Base-by-base conservation (phyloP, 768 basidiomycete species). In the Amanita exitialis region DNA sequence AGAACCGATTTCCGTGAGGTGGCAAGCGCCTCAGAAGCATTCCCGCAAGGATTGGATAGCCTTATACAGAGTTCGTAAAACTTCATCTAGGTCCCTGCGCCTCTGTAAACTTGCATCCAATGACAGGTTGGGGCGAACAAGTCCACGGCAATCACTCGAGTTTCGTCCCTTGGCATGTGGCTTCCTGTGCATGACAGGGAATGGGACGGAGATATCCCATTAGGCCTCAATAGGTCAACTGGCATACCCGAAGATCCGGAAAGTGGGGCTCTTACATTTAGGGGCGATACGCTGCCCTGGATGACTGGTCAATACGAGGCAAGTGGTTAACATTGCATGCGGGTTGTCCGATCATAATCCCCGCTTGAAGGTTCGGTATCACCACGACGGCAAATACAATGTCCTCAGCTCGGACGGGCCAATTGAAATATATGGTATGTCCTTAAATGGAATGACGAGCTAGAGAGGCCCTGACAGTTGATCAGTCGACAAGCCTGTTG, bases 1-100 rank as follows among this genome's bases (percentile, higher is more conserved):
- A 30, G 90, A 98, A 63, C 83, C 88, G 1, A 92, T 99, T 58
- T 74, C 66, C 2, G 75, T 99, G 42, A 77, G 78, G 43, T 98
- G 94, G 94, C 79, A 82, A 56, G 94, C 90, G 1, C 94, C 95
- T 1, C 67, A 71, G 32, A 77, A 80, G 49, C 95, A 97, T 62
- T 94, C 93, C 10, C 77, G 89, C 10, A 81, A 82, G 58, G 96
- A 99, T 64, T 98, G 96, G 96, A 87, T 99, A 59, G 96, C 94
- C 12, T 79, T 97, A 21, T 92, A 92, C 62, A 76, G 85, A 62
- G 89, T 89, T 58, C 36, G 71, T 61, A 43, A 32, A 32, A 16
- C 36, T 34, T 37, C 20, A 9, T 45, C 44, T 2, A 12, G 20
- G n/a, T 47, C 43, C 28, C 49, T 54, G 45, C 47, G 15, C 54